phyloP scores from a whole-genome alignment of 805 yeast genomes.

The Citeromyces nyonsensis region DNA sequence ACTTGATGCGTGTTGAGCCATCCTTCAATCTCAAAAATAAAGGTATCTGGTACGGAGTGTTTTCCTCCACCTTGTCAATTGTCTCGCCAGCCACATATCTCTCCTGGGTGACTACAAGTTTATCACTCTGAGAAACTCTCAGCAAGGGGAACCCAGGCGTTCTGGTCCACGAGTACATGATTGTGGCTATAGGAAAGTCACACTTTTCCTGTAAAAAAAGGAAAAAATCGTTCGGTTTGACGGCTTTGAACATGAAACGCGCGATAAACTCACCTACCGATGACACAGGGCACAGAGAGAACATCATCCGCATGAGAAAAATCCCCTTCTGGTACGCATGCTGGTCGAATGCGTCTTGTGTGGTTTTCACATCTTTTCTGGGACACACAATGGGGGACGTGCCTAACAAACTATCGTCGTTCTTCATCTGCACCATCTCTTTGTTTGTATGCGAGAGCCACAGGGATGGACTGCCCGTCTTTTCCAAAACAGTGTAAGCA shows the following conservation, averaged over 20 bases:
- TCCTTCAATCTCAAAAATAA: constrained; percentile 22
- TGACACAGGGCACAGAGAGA: constrained; percentile 19
- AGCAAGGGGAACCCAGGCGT: constrained; percentile 45
- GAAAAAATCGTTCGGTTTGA: constrained; percentile 43
- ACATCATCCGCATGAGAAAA: constrained; percentile 34
- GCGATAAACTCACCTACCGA: constrained; percentile 10
- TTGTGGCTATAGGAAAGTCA: constrained; percentile 33
- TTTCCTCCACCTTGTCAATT: constrained; percentile 20
- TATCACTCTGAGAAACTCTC: constrained; percentile 9
- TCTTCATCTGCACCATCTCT: constrained; percentile 15
- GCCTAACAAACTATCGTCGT: constrained; percentile 16
- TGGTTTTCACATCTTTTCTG: constrained; percentile 19
- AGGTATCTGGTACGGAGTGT: constrained; percentile 50
- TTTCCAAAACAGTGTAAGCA: no score
- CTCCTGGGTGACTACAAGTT: constrained; percentile 20
- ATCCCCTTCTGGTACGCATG: constrained; percentile 47
- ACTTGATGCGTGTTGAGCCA: constrained; percentile 19
- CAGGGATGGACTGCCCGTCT: no score
- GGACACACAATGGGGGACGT: constrained; percentile 20
- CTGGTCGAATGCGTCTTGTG: constrained; percentile 30
- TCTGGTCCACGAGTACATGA: constrained; percentile 46
- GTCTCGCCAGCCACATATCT: constrained; percentile 11
- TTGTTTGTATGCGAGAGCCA: constrained; percentile 17
- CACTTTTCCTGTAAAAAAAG: constrained; percentile 15
- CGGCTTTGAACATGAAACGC: constrained; percentile 16